Conservation (phyloP, 106 monocot genomes). For the Platanthera zijinensis region DNA sequence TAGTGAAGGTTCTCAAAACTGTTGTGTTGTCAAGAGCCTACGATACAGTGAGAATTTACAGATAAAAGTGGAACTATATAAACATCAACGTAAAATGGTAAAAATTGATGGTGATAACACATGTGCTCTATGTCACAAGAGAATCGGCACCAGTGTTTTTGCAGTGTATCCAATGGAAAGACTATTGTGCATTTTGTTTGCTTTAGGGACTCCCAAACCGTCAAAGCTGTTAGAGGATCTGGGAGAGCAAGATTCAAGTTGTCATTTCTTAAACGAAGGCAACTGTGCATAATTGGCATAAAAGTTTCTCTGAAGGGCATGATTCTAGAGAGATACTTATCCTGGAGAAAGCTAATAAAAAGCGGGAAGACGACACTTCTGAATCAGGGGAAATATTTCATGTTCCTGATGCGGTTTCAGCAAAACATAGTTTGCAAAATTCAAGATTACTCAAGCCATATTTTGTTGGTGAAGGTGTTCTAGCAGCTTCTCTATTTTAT, state of each 20-base stretch:
- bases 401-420: conserved; percentile 23
- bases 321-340: no score
- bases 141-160: conserved; percentile 86
- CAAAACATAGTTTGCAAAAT: conserved; percentile 33
- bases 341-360: conserved; percentile 66
- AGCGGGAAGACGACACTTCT: conserved; percentile 32
- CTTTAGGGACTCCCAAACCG: conserved; percentile 69
- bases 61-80: conserved; percentile 88
- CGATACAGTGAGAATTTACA: conserved; percentile 79
- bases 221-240: conserved; percentile 37
- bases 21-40: conserved; percentile 74
- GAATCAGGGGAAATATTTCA: conserved; percentile 41
- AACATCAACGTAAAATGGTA: conserved; percentile 42
- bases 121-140: conserved; percentile 86
- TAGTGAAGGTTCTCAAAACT: conserved; percentile 78
- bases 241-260: conserved; percentile 9
- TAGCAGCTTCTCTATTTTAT: conserved; percentile 68
- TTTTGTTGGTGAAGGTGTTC: conserved; percentile 47
- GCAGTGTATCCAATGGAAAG: conserved; percentile 96
- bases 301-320: no score
- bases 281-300: no score
- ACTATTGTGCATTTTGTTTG: no score
- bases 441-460: conserved; percentile 59
- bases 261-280: conserved; percentile 5
- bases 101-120: conserved; percentile 84